Base-by-base conservation (phyloP, 495 filamentous ascomycete species). In the Hypoxylon lenormandii region DNA sequence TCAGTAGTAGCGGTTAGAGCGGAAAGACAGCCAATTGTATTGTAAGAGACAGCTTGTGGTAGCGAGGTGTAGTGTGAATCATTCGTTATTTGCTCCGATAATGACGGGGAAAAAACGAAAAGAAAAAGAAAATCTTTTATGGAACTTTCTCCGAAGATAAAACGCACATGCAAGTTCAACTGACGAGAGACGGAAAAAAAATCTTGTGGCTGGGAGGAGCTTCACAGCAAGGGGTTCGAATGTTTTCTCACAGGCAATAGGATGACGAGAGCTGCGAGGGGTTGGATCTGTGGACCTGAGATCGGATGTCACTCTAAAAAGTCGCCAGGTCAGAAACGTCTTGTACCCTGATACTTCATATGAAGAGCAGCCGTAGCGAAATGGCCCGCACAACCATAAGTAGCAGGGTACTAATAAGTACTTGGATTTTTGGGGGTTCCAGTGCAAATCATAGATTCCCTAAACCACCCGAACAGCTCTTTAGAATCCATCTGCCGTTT, bases 201-300 rank as follows among this genome's bases (percentile, higher is more conserved):
- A 40, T 42, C 8, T 49, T 33, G 63, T 66, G 63, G 64, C 46
- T 61, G 64, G 40, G 13, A 11, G 36, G 37, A 37, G 5, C 36
- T 21, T 26, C 23, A 26, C 23, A 5, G 23, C n/a, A 26, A 45
- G 22, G 30, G 22, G 15, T 8, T 21, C 5, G 4, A 45, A 49
- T 61, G 42, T 50, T 26, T 56, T 67, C n/a, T n/a, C n/a, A n/a
- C n/a, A n/a, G n/a, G n/a, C n/a, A 56, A 67, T 67, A 67, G 54
- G 26, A 7, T 28, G 26, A 28, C 26, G 26, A 28, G 26, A 7
- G 26, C 30, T 33, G 30, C 2, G 2, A 33, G 30, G 30, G 30
- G 30, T 33, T 33, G 2, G 30, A 66, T 66, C 63, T 49, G 33
- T 55, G 15, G 36, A 57, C 38, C 64, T 68, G 30, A 69, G 59